Evolutionary conservation across 352 stramenopile species (phyloP).

Genomic region (Pythium myriotylum): DNA sequence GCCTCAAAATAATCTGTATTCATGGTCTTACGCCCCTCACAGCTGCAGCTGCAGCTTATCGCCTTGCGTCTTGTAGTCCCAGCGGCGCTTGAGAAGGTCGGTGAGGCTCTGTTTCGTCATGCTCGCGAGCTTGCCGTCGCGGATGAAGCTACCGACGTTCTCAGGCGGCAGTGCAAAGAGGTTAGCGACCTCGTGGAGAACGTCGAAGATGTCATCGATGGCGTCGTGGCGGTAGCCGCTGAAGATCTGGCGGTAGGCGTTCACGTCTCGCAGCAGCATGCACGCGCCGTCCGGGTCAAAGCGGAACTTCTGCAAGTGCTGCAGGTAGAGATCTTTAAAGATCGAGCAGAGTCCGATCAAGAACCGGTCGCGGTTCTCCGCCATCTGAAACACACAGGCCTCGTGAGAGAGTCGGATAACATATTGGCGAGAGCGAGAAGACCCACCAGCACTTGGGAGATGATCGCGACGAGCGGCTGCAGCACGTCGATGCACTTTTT

Average conservation of each 20-base stretch:
- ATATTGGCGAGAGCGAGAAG: not conserved
- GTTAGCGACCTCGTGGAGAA: constrained; percentile 82
- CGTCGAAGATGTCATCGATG: constrained; percentile 73
- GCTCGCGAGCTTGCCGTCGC: constrained; percentile 67
- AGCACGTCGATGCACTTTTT: constrained; percentile 75
- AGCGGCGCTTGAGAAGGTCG: constrained; percentile 75
- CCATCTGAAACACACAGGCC: constrained; percentile 33
- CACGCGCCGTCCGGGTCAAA: constrained; percentile 84
- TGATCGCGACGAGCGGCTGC: constrained; percentile 52
- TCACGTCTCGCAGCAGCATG: constrained; percentile 81
- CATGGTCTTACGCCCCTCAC: constrained; percentile 5
- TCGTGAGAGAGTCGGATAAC: not conserved
- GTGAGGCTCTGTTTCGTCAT: constrained; percentile 61
- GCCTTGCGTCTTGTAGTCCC: constrained; percentile 81
- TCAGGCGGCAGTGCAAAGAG: constrained; percentile 78
- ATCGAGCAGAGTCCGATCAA: constrained; percentile 46
- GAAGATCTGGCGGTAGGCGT: constrained; percentile 74
- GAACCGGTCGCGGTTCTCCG: constrained; percentile 69
- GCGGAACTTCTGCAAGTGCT: constrained; percentile 73
- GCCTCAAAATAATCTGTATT: not conserved
- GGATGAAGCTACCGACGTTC: constrained; percentile 76
- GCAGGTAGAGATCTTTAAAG: constrained; percentile 80
- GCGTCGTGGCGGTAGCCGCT: constrained; percentile 39
- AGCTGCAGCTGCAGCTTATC: constrained; percentile 71
- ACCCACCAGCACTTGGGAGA: constrained; percentile 60